Evolutionary conservation across 805 yeast species (phyloP), one percentile per base, ranked within the genome.

Genomic region (Kodamaea kakaduensis): DNA sequence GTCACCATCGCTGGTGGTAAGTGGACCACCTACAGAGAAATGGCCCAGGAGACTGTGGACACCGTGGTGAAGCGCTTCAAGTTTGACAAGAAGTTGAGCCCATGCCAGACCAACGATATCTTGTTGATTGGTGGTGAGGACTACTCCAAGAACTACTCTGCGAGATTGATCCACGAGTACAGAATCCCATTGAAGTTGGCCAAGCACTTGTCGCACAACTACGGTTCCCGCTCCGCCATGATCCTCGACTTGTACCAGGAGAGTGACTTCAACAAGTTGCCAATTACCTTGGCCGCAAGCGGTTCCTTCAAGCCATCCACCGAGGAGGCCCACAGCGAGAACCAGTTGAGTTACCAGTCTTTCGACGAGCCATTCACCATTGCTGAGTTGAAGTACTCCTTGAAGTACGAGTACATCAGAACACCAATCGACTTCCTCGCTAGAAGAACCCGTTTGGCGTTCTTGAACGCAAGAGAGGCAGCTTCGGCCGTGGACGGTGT

Each of bases 11-110:
- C 95, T 13, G 97, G 97, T 52, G 97, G 97, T 59, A 89, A 89
- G 67, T 89, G 97, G 97, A 89, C 97, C 36, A 89, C 97, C 23
- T 90, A 89, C 70, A 77, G 97, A 68, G 95, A 87, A 68, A 89
- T 89, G 97, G 96, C 97, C 15, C 81, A 89, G 66, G 96, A 90
- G 67, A 85, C 96, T 29, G 80, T 89, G 31, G 81, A 85, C 59
- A 77, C 77, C 47, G 78, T 84, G 36, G 70, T 85, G 31, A 69
- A 75, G 53, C 47, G 56, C 27, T 62, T 62, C 38, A 64, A 65
- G 33, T 68, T 71, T 35, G 61, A 31, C 32, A 48, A 40, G 37
- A 57, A 61, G 27, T 41, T 51, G 31, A 55, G 49, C 34, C 72
- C 75, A 19, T 78, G 84, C 56, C 64, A 59, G 42, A 79, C 87